Evolutionary conservation across 1,284 basidiomycete genomes (phyloP), one percentile per base, ranked within the genome.

Genomic region (Apiotrichum sp.): DNA sequence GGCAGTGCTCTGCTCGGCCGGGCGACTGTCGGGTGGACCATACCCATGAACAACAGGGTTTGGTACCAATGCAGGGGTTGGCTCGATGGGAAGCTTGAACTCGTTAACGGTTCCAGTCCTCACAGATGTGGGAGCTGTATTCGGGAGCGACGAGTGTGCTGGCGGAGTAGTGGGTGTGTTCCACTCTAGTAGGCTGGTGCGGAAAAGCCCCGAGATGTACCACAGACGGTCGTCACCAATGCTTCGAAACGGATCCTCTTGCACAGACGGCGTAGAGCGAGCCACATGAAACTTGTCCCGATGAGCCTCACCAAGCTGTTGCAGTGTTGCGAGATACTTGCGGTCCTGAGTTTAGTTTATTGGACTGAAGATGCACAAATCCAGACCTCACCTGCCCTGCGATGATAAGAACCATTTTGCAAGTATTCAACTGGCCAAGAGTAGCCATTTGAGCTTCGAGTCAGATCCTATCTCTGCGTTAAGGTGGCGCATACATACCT

Each of bases 151-250:
- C 22, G 22, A 22, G 22, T 22, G 22, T 22, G 22, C 22, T 22
- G 22, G 22, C 22, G 22, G 22, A 22, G 22, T 22, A 22, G 22
- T 22, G 22, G 22, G 22, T 22, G 50, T 29, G 32, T 32, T 29
- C 58, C 60, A 60, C 31, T 53, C 47, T 3, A 38, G 41, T 1
- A 50, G 47, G 2, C 53, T 44, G 9, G 45, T 59, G 5, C 55
- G 40, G 48, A 64, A 65, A 2, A 68, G 51, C 7, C 52, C 46
- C 5, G 46, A 39, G 13, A 66, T 51, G 31, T 54, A 54, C 31
- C 59, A 47, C 3, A 67, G 61, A 13, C 53, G 53, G 31, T 59
- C 63, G 16, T 56, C 34, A 10, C 67, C 67, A 31, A 67, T 56
- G 9, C 44, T 13, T 7, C 31, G 11, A 50, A 65, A 67, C 3